Base-by-base conservation (phyloP, 1,139 yeast species). In the Debaryomycetaceae sp. region DNA sequence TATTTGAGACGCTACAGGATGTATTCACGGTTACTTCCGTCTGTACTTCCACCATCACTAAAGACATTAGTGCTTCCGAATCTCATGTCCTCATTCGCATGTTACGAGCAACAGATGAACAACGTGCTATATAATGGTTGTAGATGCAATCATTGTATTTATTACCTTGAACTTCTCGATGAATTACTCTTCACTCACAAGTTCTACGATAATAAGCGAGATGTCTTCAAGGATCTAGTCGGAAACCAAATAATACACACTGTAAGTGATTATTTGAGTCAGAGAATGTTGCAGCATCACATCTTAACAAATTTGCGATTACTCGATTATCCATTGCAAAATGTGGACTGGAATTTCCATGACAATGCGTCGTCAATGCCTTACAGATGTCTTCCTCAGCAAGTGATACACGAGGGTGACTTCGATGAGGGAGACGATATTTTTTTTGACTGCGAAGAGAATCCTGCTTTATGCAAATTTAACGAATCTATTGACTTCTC, bases 41-140 rank as follows among this genome's bases (percentile, higher is more conserved):
- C 68, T 14, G 55, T 82, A 9, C 52, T 66, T 33, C 50, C 47
- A 27, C 53, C 52, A 5, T 63, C 67, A 6, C 63, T 76, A 37
- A 63, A 75, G 41, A 67, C 66, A 1, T 56, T 85, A 6, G 63
- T 75, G 2, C 70, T 82, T 1, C 89, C 90, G 1, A 78, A 81
- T 6, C 68, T 83, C 41, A 59, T 86, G 46, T 80, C 80, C 45
- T 65, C 82, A 0, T 65, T 84, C 31, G 71, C 88, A 0, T 78
- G 87, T 48, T 86, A 85, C 59, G 93, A 85, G 51, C 83, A 82
- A 46, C 63, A 84, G 6, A 80, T 83, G 63, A 83, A 87, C 45
- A 85, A 83, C 49, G 51, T 85, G 43, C 60, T 86, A 37, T 86
- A 91, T 90, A 85, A 84, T 58, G 91, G 91, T 0, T 85, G 93